phyloP scores from a whole-genome alignment of 345 rosid genomes.

The Salix exigua region DNA sequence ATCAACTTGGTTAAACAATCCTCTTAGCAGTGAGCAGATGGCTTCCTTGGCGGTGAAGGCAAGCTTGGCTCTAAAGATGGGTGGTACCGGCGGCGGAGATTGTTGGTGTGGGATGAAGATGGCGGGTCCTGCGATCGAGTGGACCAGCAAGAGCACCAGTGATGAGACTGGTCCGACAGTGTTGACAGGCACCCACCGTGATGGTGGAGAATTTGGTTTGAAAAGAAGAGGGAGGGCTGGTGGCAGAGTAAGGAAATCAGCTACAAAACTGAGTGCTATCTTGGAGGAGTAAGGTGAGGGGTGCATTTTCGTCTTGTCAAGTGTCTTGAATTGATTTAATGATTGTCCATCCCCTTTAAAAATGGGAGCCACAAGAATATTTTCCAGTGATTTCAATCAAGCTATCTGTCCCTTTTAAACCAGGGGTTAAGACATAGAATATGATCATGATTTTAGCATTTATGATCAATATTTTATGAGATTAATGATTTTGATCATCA shows the following conservation, averaged over 20 bases:
- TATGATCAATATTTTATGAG: too few species aligned
- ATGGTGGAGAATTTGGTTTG: neutral
- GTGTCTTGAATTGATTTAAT: neutral
- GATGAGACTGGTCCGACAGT: neutral
- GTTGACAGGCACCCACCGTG: neutral
- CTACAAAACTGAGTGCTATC: neutral
- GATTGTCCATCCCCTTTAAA: neutral
- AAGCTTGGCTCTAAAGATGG: conserved; percentile 23
- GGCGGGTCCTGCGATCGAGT: neutral
- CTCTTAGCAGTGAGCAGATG: conserved; percentile 27
- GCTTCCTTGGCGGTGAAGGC: conserved; percentile 40
- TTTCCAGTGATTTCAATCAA: neutral
- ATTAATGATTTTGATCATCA: too few species aligned
- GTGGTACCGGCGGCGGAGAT: neutral
- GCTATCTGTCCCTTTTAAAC: neutral
- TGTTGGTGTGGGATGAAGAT: neutral
- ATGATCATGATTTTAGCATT: too few species aligned
- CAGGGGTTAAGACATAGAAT: too few species aligned
- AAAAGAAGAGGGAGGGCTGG: conserved; percentile 9
- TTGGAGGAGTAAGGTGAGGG: conserved; percentile 2
- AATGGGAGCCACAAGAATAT: neutral
- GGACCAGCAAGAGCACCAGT: neutral
- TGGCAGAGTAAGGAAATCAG: neutral
- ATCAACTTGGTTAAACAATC: conserved; percentile 13
- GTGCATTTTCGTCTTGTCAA: neutral